phyloP scores from a whole-genome alignment of 2,329 filamentous ascomycete species.

The Clathrospora elynae region DNA sequence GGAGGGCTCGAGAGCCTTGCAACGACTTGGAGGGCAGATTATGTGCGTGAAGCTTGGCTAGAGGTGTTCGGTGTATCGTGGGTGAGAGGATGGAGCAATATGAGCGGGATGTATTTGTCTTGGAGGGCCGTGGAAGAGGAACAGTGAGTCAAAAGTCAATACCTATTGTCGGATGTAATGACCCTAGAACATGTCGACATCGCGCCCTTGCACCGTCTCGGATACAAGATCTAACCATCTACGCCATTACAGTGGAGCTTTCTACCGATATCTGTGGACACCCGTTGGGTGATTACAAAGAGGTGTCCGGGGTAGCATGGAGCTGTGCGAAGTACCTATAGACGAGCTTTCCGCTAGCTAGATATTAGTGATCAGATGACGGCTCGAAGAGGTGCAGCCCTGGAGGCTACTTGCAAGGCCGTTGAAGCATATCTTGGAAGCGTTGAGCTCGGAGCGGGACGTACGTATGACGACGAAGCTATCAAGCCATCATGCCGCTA shows the following conservation, averaged over 20 bases:
- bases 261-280: slow-evolving; percentile 11
- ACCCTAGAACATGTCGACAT: slow-evolving; percentile 16
- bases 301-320: neutral
- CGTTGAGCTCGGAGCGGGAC: too few species aligned
- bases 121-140: neutral
- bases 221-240: slow-evolving; percentile 11
- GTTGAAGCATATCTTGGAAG: too few species aligned
- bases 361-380: too few species aligned
- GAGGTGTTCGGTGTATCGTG: too few species aligned
- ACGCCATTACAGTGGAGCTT: slow-evolving; percentile 14
- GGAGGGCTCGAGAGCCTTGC: neutral
- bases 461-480: too few species aligned
- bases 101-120: too few species aligned
- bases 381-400: neutral
- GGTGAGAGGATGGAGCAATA: too few species aligned
- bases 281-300: neutral
- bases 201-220: slow-evolving; percentile 13
- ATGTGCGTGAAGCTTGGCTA: neutral
- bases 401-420: too few species aligned
- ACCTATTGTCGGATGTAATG: neutral
- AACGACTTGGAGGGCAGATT: neutral
- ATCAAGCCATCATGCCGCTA: too few species aligned
- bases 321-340: too few species aligned
- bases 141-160: neutral
- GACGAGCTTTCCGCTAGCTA: too few species aligned